Percentiles rank a stretch among this genome's conserved stretches.
Evolutionary conservation across 192 early-diverging fungal species (phyloP).

Genomic region (Linderina pennispora): DNA sequence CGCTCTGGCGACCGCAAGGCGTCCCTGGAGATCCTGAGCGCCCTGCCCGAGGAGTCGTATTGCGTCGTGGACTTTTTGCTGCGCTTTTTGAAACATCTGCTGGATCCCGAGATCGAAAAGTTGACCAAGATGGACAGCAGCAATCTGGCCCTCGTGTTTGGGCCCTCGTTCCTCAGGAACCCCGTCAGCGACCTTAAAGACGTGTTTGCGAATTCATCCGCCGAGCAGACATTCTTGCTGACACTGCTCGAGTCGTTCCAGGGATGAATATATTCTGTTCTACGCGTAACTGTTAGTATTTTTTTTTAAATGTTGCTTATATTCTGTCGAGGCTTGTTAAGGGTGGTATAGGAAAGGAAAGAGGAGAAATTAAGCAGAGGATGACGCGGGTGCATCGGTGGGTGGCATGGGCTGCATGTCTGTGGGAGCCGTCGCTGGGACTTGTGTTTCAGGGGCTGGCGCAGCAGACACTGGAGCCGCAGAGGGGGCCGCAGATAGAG

Average conservation of each 20-base stretch:
- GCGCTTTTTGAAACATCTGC: constrained; percentile 76
- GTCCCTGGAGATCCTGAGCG: constrained; percentile 46
- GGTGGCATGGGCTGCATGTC: no score
- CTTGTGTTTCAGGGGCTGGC: neutral
- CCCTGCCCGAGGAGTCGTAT: constrained; percentile 11
- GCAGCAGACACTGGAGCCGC: neutral
- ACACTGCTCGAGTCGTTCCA: constrained; percentile 19
- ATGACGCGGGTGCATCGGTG: neutral
- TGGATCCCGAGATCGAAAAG: constrained; percentile 60
- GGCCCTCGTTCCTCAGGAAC: constrained; percentile 88
- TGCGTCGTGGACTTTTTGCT: constrained; percentile 73
- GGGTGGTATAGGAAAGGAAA: neutral
- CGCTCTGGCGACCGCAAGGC: constrained; percentile 50
- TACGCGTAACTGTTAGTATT: no score
- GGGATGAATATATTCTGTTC: no score
- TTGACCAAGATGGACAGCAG: constrained; percentile 85
- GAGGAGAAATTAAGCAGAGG: neutral
- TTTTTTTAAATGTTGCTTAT: no score
- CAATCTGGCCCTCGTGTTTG: constrained; percentile 96
- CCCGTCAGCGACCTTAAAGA: constrained; percentile 63
- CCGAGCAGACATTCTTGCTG: constrained; percentile 46
- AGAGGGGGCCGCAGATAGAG: neutral
- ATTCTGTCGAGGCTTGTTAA: no score
- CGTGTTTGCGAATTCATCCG: constrained; percentile 50
- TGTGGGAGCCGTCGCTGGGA: no score